Conservation (phyloP, 2,329 filamentous ascomycete species). For the Exophiala aquamarina region DNA sequence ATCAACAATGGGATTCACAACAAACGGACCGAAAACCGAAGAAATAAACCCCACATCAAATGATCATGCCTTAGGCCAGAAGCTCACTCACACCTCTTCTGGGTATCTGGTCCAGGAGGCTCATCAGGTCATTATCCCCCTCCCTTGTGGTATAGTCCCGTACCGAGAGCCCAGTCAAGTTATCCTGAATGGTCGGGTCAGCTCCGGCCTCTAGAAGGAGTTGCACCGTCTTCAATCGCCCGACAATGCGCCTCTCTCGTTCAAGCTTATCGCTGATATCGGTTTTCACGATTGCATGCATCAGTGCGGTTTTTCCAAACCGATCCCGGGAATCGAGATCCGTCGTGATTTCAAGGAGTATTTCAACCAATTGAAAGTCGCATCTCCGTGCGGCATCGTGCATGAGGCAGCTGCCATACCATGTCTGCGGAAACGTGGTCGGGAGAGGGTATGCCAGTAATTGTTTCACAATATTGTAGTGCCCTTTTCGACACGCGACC, state of each 20-base stretch:
- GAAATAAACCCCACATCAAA: too few species aligned
- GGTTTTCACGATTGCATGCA: constrained; percentile 24
- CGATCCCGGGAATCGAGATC: constrained; percentile 20
- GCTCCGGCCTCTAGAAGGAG: constrained; percentile 17
- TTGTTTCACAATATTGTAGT: constrained; percentile 20
- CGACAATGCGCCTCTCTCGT: constrained; percentile 1
- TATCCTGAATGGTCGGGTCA: constrained; percentile 14
- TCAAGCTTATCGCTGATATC: constrained; percentile 11
- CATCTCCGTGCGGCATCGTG: constrained; percentile 24
- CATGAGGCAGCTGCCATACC: constrained; percentile 25
- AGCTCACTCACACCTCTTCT: constrained; percentile 14
- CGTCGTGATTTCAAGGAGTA: constrained; percentile 14
- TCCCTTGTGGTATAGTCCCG: constrained; percentile 12
- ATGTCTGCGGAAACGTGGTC: constrained; percentile 17
- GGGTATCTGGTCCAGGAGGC: constrained; percentile 7
- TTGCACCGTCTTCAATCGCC: constrained; percentile 13
- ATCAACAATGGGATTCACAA: too few species aligned
- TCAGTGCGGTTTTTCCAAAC: constrained; percentile 25
- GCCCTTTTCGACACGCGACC: constrained; percentile 21
- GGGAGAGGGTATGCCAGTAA: constrained; percentile 18
- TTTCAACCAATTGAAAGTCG: constrained; percentile 19
- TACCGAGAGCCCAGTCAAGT: constrained; percentile 6
- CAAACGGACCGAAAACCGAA: too few species aligned
- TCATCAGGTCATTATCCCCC: constrained; percentile 12
- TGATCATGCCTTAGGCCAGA: constrained; percentile 9